A percentile compares a stretch with the other conserved stretches of the same genome.
These are phyloP conservation scores for Graphilbum fragrans DNA, from an alignment of 2,329 filamentous ascomycete genomes.

Conservation along the genomic window DNA sequence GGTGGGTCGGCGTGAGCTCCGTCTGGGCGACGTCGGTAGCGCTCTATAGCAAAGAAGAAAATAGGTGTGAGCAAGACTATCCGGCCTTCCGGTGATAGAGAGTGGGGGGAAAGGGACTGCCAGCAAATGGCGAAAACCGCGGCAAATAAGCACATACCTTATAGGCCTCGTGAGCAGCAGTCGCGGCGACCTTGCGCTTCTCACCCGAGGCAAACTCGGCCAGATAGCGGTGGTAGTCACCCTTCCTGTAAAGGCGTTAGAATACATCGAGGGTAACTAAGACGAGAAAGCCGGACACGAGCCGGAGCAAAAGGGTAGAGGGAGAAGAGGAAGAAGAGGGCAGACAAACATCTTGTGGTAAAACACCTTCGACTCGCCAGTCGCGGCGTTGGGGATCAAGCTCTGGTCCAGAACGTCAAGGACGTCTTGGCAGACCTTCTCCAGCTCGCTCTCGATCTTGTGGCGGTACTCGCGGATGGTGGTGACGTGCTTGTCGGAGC, in stretches of 20 bases:
- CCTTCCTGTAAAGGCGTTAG: conserved; percentile 59
- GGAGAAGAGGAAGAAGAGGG: not conserved
- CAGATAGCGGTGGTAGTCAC: conserved; percentile 98
- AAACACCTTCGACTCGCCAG: conserved; percentile 97
- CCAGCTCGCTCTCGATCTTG: conserved; percentile 95
- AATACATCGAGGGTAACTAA: too few species aligned
- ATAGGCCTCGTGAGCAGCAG: conserved; percentile 93
- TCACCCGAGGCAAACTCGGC: conserved; percentile 93
- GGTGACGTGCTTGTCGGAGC: conserved; percentile 78
- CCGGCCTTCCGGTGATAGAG: too few species aligned
- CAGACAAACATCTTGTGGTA: conserved; percentile 93
- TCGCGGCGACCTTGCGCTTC: conserved; percentile 88
- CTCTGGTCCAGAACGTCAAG: conserved; percentile 88
- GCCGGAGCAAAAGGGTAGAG: not conserved
- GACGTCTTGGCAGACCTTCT: conserved; percentile 96
- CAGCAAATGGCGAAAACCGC: not conserved
- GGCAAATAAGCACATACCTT: conserved; percentile 38
- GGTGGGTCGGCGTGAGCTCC: conserved; percentile 82
- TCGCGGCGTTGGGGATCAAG: conserved; percentile 87
- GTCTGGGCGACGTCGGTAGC: conserved; percentile 84
- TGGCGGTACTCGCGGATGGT: conserved; percentile 97
- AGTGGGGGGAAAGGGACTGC: not conserved
- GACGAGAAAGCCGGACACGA: not conserved
- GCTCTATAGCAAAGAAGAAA: conserved; percentile 56
- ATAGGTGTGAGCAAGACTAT: not conserved